These are phyloP conservation scores for Saccharata proteae DNA, from an alignment of 2,329 filamentous ascomycete genomes.

Conservation along the genomic window DNA sequence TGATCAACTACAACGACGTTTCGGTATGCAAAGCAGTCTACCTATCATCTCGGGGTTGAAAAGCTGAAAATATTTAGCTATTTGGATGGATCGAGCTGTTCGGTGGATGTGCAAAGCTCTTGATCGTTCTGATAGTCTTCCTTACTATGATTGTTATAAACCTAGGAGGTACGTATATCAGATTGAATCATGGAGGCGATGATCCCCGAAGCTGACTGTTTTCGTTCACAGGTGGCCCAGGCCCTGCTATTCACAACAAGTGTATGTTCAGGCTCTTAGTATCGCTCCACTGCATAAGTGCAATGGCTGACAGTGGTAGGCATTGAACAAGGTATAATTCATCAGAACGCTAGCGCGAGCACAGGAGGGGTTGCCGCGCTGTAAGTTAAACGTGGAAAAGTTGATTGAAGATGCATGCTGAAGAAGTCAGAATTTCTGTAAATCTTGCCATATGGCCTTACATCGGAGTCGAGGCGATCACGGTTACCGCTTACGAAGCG, in stretches of 20 bases:
- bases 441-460: slow-evolving; percentile 22
- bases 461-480: slow-evolving; percentile 22
- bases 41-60: not conserved
- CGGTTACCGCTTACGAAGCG: slow-evolving; percentile 24
- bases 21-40: not conserved
- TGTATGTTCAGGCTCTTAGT: too few species aligned
- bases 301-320: too few species aligned
- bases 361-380: slow-evolving; percentile 16
- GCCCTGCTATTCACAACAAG: not conserved
- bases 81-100: slow-evolving; percentile 8
- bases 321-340: too few species aligned
- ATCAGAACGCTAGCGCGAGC: too few species aligned
- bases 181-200: not conserved
- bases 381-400: slow-evolving; percentile 11
- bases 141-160: slow-evolving; percentile 4
- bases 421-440: not conserved
- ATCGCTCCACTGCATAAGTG: too few species aligned
- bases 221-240: not conserved
- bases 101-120: slow-evolving; percentile 5
- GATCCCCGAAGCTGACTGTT: not conserved
- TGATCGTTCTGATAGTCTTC: slow-evolving; percentile 5
- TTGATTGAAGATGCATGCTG: not conserved
- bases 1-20: slow-evolving; percentile 6
- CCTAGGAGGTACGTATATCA: slow-evolving; percentile 3
- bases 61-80: slow-evolving; percentile 1